phyloP scores from a whole-genome alignment of 2,329 filamentous ascomycete species.

The Stemphylium beticola region DNA sequence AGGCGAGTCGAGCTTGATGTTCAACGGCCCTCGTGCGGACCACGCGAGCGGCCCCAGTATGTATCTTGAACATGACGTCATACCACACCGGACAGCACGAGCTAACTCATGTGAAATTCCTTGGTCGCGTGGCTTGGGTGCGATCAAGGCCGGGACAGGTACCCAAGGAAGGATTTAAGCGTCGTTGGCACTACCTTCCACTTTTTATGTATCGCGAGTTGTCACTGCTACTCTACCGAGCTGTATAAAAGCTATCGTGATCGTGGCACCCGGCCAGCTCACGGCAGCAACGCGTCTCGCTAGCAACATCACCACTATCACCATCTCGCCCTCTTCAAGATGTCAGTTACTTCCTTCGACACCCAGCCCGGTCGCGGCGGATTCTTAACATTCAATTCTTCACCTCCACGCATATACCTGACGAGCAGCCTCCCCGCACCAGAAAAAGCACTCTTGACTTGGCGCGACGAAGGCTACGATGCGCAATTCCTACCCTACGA shows the following conservation, averaged over 20 bases:
- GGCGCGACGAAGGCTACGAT: conserved; percentile 53
- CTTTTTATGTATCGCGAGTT: not conserved
- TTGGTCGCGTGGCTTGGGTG: conserved; percentile 11
- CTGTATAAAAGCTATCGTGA: not conserved
- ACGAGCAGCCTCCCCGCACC: conserved; percentile 49
- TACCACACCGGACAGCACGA: not conserved
- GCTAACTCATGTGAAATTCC: conserved; percentile 7
- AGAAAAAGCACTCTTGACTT: conserved; percentile 45
- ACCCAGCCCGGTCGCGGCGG: conserved; percentile 29
- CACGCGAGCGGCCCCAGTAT: not conserved
- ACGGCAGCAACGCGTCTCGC: not conserved
- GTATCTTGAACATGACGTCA: conserved; percentile 9
- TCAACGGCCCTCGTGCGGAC: not conserved
- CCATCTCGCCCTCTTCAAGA: conserved; percentile 3
- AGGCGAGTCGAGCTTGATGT: not conserved
- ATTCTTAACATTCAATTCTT: conserved; percentile 48
- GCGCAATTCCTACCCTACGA: conserved; percentile 48
- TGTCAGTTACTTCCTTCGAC: conserved; percentile 39
- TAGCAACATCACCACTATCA: not conserved
- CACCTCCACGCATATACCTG: conserved; percentile 48
- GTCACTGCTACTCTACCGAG: not conserved
- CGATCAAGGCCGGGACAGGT: not conserved
- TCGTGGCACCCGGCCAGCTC: not conserved
- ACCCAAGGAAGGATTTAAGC: conserved; percentile 1
- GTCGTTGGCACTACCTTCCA: not conserved